Evolutionary conservation across 192 early-diverging fungal genomes (phyloP).

Genomic region (Neocallimastix lanati): DNA sequence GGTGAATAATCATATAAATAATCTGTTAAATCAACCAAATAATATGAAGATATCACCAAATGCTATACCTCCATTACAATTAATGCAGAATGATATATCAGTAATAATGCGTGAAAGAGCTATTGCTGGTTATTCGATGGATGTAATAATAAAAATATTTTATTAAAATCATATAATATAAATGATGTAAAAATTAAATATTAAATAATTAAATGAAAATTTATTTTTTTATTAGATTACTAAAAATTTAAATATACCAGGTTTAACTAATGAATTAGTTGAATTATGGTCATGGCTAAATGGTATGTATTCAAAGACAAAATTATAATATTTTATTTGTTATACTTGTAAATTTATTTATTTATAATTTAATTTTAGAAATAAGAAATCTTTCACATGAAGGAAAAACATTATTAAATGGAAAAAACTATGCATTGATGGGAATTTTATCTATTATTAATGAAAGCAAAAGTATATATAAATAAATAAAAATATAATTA

Average conservation of each 20-base stretch:
- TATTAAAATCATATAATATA: no score
- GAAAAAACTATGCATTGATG: conserved; percentile 8
- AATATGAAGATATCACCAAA: background rate
- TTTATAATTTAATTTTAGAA: conserved; percentile 1
- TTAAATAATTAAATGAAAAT: no score
- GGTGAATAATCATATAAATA: background rate
- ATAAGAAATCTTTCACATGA: background rate
- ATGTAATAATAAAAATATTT: conserved; percentile 28
- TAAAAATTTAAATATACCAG: conserved; percentile 1
- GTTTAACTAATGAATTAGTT: background rate
- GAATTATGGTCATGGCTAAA: conserved; percentile 9
- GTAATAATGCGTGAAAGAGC: conserved; percentile 63
- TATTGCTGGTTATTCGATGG: conserved; percentile 54
- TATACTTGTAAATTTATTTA: background rate
- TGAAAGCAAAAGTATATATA: conserved; percentile 5
- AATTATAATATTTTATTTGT: background rate
- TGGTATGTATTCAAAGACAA: background rate
- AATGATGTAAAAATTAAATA: conserved; percentile 4
- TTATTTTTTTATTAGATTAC: conserved; percentile 15
- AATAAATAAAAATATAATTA: background rate
- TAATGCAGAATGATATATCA: conserved; percentile 43
- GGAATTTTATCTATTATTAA: conserved; percentile 12
- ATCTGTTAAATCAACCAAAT: background rate
- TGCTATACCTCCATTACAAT: background rate
- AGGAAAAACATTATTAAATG: conserved; percentile 1